These are phyloP conservation scores for Durotheca rogersii DNA, from an alignment of 495 filamentous ascomycete species.

Conservation along the genomic window DNA sequence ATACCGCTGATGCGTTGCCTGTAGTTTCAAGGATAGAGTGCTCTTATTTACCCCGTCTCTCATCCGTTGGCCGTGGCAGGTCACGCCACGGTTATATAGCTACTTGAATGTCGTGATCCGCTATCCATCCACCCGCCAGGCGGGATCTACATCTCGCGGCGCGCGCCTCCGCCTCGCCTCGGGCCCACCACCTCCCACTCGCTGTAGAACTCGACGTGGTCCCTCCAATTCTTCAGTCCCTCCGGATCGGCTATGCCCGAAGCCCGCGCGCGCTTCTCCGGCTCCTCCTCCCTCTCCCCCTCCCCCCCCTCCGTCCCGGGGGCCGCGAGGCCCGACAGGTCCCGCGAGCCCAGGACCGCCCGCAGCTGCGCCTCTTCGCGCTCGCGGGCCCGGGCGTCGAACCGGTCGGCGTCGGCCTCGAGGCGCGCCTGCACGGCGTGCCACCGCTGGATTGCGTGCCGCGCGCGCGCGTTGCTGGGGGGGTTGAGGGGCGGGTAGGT, in stretches of 20 bases:
- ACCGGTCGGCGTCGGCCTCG: conserved; percentile 54
- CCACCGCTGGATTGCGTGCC: conserved; percentile 32
- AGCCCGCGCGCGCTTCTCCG: background rate
- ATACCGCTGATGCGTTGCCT: too few species aligned
- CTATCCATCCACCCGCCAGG: too few species aligned
- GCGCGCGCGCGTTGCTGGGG: conserved; percentile 11
- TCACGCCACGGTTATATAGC: too few species aligned
- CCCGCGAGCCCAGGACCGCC: conserved; percentile 42
- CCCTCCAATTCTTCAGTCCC: conserved; percentile 15
- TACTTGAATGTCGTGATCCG: too few species aligned
- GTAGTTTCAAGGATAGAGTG: too few species aligned
- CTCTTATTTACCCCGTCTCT: too few species aligned
- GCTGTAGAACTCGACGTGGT: conserved; percentile 12
- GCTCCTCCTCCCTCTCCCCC: conserved; percentile 2
- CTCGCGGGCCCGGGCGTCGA: conserved; percentile 53
- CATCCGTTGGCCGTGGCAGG: too few species aligned
- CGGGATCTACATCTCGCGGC: too few species aligned
- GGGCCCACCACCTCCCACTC: conserved; percentile 13
- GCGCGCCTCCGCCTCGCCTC: too few species aligned
- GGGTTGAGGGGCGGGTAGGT: conserved; percentile 30
- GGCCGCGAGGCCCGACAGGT: background rate
- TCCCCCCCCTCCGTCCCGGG: background rate
- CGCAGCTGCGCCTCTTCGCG: conserved; percentile 60
- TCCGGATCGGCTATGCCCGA: conserved; percentile 1
- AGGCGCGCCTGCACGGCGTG: conserved; percentile 35